Conservation (phyloP, 768 basidiomycete genomes). For the Ramaria rubella region DNA sequence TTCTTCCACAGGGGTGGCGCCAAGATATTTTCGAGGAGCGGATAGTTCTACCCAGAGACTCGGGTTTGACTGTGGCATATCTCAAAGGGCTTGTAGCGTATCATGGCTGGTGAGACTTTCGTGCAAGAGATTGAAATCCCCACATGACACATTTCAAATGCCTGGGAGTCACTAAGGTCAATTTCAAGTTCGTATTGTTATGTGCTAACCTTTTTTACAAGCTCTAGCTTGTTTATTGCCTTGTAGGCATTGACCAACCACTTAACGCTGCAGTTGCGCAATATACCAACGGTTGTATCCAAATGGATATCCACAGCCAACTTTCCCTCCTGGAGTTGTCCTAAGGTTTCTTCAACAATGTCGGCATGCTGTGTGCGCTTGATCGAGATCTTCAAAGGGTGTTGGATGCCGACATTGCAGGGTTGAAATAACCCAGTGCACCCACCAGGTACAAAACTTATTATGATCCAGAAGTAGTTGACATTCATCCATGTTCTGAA, state of each 20-base stretch:
- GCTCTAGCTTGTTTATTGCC: constrained; percentile 21
- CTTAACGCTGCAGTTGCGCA: constrained; percentile 20
- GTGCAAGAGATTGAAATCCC: constrained; percentile 25
- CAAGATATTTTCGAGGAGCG: neutral
- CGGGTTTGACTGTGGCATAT: neutral
- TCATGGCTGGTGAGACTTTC: constrained; percentile 17
- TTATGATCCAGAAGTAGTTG: constrained; percentile 26
- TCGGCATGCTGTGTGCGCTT: constrained; percentile 28
- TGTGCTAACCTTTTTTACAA: constrained; percentile 26
- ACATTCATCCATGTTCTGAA: constrained; percentile 31
- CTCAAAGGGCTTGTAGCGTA: neutral
- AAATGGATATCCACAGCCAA: constrained; percentile 12
- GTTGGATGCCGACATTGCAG: constrained; percentile 32
- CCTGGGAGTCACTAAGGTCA: constrained; percentile 14
- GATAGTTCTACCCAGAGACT: neutral
- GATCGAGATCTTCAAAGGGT: constrained; percentile 30
- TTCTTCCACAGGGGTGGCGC: neutral
- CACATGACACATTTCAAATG: constrained; percentile 21
- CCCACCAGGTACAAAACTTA: constrained; percentile 29
- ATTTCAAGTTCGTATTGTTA: neutral
- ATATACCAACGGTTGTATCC: constrained; percentile 17
- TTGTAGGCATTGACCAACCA: constrained; percentile 32
- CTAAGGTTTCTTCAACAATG: constrained; percentile 25
- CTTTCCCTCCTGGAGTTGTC: constrained; percentile 19
- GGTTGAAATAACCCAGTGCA: constrained; percentile 26